Base-by-base conservation (phyloP, 768 basidiomycete genomes). In the Pleurotus pulmonarius region DNA sequence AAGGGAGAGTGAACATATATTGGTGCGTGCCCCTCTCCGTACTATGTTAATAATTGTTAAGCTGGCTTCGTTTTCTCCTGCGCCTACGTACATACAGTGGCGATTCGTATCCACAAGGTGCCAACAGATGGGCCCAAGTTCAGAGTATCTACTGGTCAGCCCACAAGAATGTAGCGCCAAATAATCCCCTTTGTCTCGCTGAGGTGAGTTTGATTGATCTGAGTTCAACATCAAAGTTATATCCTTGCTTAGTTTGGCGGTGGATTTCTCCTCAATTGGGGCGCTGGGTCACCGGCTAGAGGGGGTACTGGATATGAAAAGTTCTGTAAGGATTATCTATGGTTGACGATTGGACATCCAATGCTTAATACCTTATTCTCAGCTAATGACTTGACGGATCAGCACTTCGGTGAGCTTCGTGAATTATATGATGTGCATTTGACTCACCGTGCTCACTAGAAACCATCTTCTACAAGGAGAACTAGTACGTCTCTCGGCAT, bases 301-400 rank as follows among this genome's bases (percentile, higher is more conserved):
- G 77, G 77, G 18, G 78, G 79, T 12, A 80, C 79, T 16, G 79
- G 79, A 9, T 81, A 80, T 60, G 79, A 81, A 57, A 78, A 76
- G 61, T 80, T 70, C 59, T 74, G 78, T 77, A 53, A 59, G 75
- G 61, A 2, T n/a, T 20, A 1, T 3, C 29, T 2, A 2, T 29
- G 5, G 3, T 29, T 8, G 29, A 11, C 0, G 9, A 9, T 34
- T 34, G 29, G 29, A 8, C 2, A 11, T 34, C 29, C 29, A 34
- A 34, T 11, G 25, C 46, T 13, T 3, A 20, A 25, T 6, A 51
- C 45, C 40, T 34, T 11, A 16, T 8, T 40, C 29, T 22, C 43
- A 76, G 75, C 73, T 12, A 66, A 63, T 46, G 73, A 75, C 45
- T 64, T 79, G 22, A 78, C 77, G 4, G 70, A 76, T 58, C 75